Percentiles rank a stretch among this genome's conserved stretches.
These are phyloP conservation scores for Fraxinus baroniana DNA, from an alignment of 305 asterid genomes.

Conservation along the genomic window DNA sequence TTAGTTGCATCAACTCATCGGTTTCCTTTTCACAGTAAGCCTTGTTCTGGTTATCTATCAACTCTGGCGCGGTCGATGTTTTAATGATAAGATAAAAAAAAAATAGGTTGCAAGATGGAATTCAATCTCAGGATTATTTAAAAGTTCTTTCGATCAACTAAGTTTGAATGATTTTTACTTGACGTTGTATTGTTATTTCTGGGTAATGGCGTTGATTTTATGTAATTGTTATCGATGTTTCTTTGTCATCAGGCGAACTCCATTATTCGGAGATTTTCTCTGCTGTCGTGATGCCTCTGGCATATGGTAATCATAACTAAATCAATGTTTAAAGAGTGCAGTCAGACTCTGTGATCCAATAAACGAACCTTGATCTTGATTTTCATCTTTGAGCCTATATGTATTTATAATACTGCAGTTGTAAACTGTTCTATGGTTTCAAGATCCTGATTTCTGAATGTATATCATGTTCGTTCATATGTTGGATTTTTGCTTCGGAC, in stretches of 20 bases:
- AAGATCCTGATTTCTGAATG: conserved; percentile 13
- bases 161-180: not conserved
- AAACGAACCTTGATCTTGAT: not conserved
- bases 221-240: not conserved
- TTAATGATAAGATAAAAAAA: conserved; percentile 30
- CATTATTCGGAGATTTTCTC: not conserved
- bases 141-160: not conserved
- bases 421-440: conserved; percentile 20
- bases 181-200: not conserved
- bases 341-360: conserved; percentile 12
- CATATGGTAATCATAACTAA: not conserved
- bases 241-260: conserved; percentile 15
- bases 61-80: not conserved
- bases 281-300: not conserved
- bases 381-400: conserved; percentile 18
- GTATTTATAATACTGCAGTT: conserved; percentile 25
- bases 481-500: conserved; percentile 10
- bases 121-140: not conserved
- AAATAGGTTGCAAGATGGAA: conserved; percentile 22
- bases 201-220: not conserved
- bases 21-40: conserved; percentile 38
- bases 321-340: not conserved
- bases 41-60: not conserved
- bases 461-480: conserved; percentile 16
- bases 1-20: conserved; percentile 20